Percentiles rank a stretch among this genome's conserved stretches.
Conservation (phyloP, 495 filamentous ascomycete species). For the Penicillium riverlandense region DNA sequence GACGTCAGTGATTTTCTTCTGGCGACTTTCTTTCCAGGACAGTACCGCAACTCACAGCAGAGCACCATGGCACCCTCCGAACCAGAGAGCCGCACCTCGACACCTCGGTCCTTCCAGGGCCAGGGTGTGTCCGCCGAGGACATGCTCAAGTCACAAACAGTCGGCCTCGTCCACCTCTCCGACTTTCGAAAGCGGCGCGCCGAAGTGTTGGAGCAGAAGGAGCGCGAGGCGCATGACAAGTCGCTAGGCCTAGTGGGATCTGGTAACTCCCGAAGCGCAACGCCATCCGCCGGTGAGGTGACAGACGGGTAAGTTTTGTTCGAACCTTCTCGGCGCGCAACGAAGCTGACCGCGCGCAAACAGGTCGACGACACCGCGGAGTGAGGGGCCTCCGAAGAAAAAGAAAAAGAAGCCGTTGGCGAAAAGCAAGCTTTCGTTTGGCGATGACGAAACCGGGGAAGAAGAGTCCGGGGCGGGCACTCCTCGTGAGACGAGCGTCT, state of each 20-base stretch:
- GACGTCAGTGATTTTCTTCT: slow-evolving; percentile 10
- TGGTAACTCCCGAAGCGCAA: slow-evolving; percentile 42
- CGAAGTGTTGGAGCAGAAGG: slow-evolving; percentile 86
- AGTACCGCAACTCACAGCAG: neutral
- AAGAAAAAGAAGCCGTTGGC: slow-evolving; percentile 60
- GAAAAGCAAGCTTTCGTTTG: slow-evolving; percentile 67
- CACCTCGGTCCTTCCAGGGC: slow-evolving; percentile 57
- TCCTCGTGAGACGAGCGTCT: slow-evolving; percentile 26
- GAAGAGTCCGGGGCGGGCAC: slow-evolving; percentile 20
- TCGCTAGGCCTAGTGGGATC: slow-evolving; percentile 43
- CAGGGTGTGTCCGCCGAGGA: slow-evolving; percentile 80
- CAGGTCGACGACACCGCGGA: slow-evolving; percentile 34
- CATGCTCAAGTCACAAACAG: slow-evolving; percentile 84
- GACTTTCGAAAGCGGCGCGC: slow-evolving; percentile 97
- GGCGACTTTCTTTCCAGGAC: too few species aligned
- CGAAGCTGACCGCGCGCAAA: slow-evolving; percentile 31
- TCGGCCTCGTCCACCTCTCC: slow-evolving; percentile 83
- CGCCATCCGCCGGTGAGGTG: slow-evolving; percentile 44
- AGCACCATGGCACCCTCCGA: slow-evolving; percentile 29
- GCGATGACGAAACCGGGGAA: slow-evolving; percentile 35
- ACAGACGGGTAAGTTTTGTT: slow-evolving; percentile 45
- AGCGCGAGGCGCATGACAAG: slow-evolving; percentile 66
- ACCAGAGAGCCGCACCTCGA: slow-evolving; percentile 29
- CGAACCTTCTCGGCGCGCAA: neutral
- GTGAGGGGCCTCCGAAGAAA: slow-evolving; percentile 45